Evolutionary conservation across 73 alveolate genomes (phyloP).

Genomic region (Paramecium primaurelia): DNA sequence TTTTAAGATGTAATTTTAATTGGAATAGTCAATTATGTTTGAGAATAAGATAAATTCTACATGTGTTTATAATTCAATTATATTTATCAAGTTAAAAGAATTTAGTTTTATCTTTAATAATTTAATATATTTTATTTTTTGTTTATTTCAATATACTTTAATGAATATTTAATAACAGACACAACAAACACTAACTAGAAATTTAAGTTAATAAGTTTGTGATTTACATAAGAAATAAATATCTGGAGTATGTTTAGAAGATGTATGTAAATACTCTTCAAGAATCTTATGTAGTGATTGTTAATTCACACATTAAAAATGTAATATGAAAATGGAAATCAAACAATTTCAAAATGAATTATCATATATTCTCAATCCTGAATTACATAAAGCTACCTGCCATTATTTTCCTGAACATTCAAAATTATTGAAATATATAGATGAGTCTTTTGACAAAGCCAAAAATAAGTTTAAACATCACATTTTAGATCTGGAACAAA

Average conservation of each 20-base stretch:
- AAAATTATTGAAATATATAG: not conserved
- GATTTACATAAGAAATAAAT: not conserved
- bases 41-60: not conserved
- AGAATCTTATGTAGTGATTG: slow-evolving; percentile 2
- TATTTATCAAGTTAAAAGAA: not conserved
- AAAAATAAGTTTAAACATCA: slow-evolving; percentile 10
- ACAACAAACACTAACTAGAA: not conserved
- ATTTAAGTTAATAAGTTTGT: not conserved
- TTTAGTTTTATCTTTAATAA: not conserved
- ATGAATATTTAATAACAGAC: not conserved
- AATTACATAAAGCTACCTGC: not conserved
- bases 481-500: not conserved
- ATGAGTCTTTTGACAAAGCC: not conserved
- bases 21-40: slow-evolving; percentile 24
- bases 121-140: not conserved
- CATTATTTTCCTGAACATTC: not conserved
- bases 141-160: not conserved
- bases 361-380: not conserved
- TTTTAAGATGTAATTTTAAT: slow-evolving; percentile 6
- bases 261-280: not conserved
- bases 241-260: not conserved
- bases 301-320: slow-evolving; percentile 1
- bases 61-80: not conserved
- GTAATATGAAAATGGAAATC: not conserved
- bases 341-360: not conserved